A percentile compares a stretch with the other conserved stretches of the same genome.
Conservation (phyloP, 495 filamentous ascomycete genomes). For the Podospora bellae-mahoneyi region DNA sequence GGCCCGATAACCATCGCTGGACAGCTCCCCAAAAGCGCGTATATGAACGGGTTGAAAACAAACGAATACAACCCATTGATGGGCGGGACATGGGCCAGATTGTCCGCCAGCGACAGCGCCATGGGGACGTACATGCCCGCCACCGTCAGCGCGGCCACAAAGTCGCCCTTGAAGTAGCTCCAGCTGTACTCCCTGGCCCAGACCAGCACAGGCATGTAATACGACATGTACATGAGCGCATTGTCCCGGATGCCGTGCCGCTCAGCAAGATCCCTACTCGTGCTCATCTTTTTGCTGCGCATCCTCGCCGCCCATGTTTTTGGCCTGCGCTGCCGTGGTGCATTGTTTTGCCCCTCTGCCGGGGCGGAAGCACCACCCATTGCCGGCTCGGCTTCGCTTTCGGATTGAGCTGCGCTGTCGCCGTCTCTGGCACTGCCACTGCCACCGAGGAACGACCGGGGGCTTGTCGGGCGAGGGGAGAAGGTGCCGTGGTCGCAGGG, state of each 20-base stretch:
- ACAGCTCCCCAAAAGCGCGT: conserved; percentile 86
- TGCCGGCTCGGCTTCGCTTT: conserved; percentile 24
- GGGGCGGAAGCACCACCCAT: conserved; percentile 22
- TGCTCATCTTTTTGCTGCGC: conserved; percentile 57
- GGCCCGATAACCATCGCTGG: conserved; percentile 93
- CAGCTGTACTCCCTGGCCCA: conserved; percentile 84
- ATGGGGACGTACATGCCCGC: conserved; percentile 98
- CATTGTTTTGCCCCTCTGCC: conserved; percentile 20
- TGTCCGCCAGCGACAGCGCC: conserved; percentile 89
- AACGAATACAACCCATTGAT: conserved; percentile 96
- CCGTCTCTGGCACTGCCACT: not conserved
- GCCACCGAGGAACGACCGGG: conserved; percentile 38
- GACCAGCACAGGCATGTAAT: conserved; percentile 87
- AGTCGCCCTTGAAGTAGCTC: conserved; percentile 78
- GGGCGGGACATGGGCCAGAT: conserved; percentile 87
- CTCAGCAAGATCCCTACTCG: conserved; percentile 59
- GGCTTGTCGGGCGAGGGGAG: conserved; percentile 59
- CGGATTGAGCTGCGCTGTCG: conserved; percentile 23
- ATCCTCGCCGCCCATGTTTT: conserved; percentile 37
- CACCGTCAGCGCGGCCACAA: conserved; percentile 82
- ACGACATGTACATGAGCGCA: conserved; percentile 72
- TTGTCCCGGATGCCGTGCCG: conserved; percentile 57
- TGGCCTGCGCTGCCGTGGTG: conserved; percentile 22
- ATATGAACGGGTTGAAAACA: conserved; percentile 83
- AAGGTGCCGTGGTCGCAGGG: conserved; percentile 76